Base-by-base conservation (phyloP, 1,284 basidiomycete species). In the Caloboletus firmus region DNA sequence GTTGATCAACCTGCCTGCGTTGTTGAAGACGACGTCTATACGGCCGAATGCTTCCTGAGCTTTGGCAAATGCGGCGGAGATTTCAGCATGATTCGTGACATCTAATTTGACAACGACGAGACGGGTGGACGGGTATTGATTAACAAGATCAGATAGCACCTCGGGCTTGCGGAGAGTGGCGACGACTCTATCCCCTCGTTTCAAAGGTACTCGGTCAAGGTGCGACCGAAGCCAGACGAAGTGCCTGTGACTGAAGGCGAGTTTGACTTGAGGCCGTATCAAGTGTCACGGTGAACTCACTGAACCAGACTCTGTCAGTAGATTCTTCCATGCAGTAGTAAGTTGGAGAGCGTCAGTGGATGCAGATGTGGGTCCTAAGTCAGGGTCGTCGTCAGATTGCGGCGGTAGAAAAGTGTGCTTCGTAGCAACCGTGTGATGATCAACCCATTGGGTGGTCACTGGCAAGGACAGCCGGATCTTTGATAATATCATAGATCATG, bases 21-120 rank as follows among this genome's bases (percentile, higher is more conserved):
- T 64, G 24, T 77, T 79, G 50, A 75, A 71, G 5, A 79, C 76
- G 15, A 77, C 69, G 45, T 78, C 75, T 35, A 78, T 50, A 7
- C 69, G 67, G 5, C 76, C 76, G 48, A 77, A 77, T 10, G 43
- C 50, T 5, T 62, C 63, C 41, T 63, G 59, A 0, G 71, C 72
- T 31, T 61, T 61, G 4, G 62, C 56, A 48, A 79, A 78, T 0
- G 72, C 76, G 4, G 52, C 58, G 1, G 41, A 40, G 30, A 77
- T 67, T 5, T 60, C 64, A 2, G 45, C 45, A 11, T 56, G 54
- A 3, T 66, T 55, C 26, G 65, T 73, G 46, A 79, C 74, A 59
- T 79, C 78, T 18, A 78, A 53, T 46, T 68, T 63, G 45, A 75
- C 53, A 12, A 74, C 63, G 20, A 76, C 59, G 5, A 80, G 70